Evolutionary conservation across 1,284 basidiomycete genomes (phyloP), one percentile per base, ranked within the genome.

Genomic region (Trametes hirsuta): DNA sequence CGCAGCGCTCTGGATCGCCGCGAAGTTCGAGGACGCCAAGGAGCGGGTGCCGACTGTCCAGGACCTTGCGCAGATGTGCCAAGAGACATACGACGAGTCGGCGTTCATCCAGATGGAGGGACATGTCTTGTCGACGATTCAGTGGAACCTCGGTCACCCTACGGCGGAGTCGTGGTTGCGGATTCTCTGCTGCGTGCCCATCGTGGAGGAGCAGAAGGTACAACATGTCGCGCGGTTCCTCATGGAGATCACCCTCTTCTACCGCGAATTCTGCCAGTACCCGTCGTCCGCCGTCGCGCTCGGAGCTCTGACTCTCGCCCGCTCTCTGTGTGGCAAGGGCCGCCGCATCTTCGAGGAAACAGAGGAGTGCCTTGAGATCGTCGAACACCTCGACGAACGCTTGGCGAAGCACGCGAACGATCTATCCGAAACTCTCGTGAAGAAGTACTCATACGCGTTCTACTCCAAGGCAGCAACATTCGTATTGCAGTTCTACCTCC

Each of bases 11-110:
- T 97, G 97, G 95, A 98, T 99, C 69, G 97, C 97, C 5, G 93
- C 97, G 70, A 99, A 99, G 79, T 99, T 97, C 71, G 97, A 99
- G 78, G 97, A 99, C 73, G 91, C 96, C 44, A 99, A 99, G 79
- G 97, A 99, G 74, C 93, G 95, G 62, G 95, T 99, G 2, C 97
- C 97, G 10, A 93, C 94, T 1, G 93, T 98, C 8, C 87, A 92
- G 70, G 97, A 99, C 68, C 87, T 99, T 58, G 90, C 89, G 56
- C 91, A 95, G 71, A 95, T 98, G 77, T 99, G 96, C 78, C 93
- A 91, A 69, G 91, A 94, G 68, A 93, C 94, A 0, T 98, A 98
- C 74, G 95, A 98, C 75, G 94, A 96, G 75, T 91, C 93, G 4
- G 95, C 95, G 0, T 99, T 98, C 75, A 89, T 95, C 63, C 94